Percentiles rank a stretch among this genome's conserved stretches.
Evolutionary conservation across 1,284 basidiomycete genomes (phyloP).

Genomic region (Exobasidium rhododendri): DNA sequence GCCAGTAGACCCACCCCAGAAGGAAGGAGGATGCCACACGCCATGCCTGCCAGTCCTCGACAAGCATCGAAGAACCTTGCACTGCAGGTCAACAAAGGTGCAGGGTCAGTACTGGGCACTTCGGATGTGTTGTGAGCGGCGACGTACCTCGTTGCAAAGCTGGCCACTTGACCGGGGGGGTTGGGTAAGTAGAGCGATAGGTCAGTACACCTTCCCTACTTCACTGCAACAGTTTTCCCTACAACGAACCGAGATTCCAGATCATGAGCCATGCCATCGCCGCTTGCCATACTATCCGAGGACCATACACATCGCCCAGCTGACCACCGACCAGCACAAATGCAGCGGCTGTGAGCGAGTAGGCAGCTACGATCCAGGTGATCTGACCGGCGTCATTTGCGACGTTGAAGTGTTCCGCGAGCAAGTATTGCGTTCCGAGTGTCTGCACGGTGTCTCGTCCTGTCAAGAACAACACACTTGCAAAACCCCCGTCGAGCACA

Average conservation of each 20-base stretch:
- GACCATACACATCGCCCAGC: background rate
- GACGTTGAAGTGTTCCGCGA: background rate
- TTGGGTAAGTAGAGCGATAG: no score
- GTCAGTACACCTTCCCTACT: no score
- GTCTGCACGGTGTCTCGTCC: background rate
- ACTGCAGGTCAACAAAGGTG: no score
- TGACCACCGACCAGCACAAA: slow-evolving; percentile 3
- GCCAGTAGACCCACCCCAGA: background rate
- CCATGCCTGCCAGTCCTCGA: slow-evolving; percentile 1
- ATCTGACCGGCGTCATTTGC: background rate
- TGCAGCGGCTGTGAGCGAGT: background rate
- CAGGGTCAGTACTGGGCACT: no score
- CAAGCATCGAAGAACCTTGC: slow-evolving; percentile 4
- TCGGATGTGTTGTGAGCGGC: no score
- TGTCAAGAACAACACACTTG: background rate
- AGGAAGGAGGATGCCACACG: background rate
- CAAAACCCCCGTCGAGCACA: no score
- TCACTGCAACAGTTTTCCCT: no score
- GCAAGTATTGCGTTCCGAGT: background rate
- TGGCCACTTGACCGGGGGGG: no score
- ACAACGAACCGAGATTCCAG: no score
- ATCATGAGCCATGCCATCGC: slow-evolving; percentile 2
- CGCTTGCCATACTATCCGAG: background rate
- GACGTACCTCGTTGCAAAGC: slow-evolving; percentile 3
- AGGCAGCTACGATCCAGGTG: slow-evolving; percentile 4